These are phyloP conservation scores for Trifolium pratense DNA, from an alignment of 306 rosid genomes.

Conservation along the genomic window DNA sequence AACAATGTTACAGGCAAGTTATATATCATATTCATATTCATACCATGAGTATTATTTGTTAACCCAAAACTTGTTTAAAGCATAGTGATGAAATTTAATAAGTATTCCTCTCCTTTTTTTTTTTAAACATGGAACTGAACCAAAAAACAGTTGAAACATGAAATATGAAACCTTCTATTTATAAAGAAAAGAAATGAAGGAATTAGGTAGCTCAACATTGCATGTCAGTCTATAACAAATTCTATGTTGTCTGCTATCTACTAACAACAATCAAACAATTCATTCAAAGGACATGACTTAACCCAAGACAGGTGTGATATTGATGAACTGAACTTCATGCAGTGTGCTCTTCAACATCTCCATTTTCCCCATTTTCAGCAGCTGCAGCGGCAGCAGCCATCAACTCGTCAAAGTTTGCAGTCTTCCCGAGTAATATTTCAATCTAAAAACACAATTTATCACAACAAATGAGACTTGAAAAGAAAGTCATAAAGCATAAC, in stretches of 20 bases:
- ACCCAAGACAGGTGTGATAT: constrained; percentile 16
- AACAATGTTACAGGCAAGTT: background rate
- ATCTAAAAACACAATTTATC: constrained; percentile 50
- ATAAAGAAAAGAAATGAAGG: constrained; percentile 39
- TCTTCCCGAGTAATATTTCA: constrained; percentile 74
- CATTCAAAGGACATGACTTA: constrained; percentile 34
- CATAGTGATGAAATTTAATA: too few species aligned
- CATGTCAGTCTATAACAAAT: constrained; percentile 33
- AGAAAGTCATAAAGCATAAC: constrained; percentile 16
- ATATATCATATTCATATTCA: background rate
- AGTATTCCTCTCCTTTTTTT: background rate
- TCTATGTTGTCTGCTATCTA: constrained; percentile 27
- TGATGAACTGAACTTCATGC: constrained; percentile 37
- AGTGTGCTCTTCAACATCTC: constrained; percentile 58
- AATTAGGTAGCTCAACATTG: constrained; percentile 34
- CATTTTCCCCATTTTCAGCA: constrained; percentile 56
- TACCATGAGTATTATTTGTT: background rate
- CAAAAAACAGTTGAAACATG: background rate
- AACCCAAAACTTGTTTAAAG: constrained; percentile 14
- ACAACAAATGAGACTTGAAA: constrained; percentile 10
- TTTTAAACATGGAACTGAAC: background rate
- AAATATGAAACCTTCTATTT: constrained; percentile 28
- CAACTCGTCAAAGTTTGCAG: constrained; percentile 74
- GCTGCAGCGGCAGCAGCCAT: constrained; percentile 66
- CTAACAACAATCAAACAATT: constrained; percentile 36